Percentiles rank a stretch among this genome's conserved stretches.
Evolutionary conservation across 805 yeast genomes (phyloP).

Genomic region (Lachancea fermentati): DNA sequence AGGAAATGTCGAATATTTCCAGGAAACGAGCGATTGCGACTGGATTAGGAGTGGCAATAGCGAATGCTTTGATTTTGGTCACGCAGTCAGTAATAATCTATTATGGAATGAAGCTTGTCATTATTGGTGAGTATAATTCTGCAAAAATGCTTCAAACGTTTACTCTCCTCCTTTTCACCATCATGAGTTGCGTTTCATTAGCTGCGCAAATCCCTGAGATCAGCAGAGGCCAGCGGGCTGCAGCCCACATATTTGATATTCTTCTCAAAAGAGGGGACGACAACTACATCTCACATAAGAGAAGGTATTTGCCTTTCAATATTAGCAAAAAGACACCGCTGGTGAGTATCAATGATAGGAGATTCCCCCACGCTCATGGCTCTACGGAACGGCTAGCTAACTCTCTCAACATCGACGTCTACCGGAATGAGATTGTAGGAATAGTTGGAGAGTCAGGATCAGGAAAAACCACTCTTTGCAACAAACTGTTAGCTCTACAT

Average conservation of each 20-base stretch:
- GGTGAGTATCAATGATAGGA: constrained; percentile 40
- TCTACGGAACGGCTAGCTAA: no score
- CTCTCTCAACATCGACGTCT: constrained; percentile 39
- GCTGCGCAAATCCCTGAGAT: constrained; percentile 71
- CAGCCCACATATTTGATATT: constrained; percentile 44
- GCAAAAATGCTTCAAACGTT: constrained; percentile 62
- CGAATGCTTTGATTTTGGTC: constrained; percentile 46
- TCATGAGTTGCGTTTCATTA: constrained; percentile 55
- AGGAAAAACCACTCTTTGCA: constrained; percentile 79
- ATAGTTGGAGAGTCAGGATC: constrained; percentile 84
- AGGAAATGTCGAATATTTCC: constrained; percentile 37
- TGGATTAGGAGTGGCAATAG: constrained; percentile 62
- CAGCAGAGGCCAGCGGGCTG: constrained; percentile 73
- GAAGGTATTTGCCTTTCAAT: not conserved
- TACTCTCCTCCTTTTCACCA: constrained; percentile 66
- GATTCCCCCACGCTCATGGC: constrained; percentile 51
- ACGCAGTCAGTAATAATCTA: constrained; percentile 72
- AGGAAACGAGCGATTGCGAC: constrained; percentile 48
- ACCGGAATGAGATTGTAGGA: constrained; percentile 49
- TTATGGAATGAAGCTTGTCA: constrained; percentile 73
- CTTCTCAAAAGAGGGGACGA: constrained; percentile 17
- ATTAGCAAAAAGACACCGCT: constrained; percentile 12
- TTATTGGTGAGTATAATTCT: constrained; percentile 47
- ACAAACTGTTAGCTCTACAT: constrained; percentile 52
- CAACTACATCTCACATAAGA: not conserved